Evolutionary conservation across 106 monocot genomes (phyloP).

Genomic region (Xerophyta viscosa): DNA sequence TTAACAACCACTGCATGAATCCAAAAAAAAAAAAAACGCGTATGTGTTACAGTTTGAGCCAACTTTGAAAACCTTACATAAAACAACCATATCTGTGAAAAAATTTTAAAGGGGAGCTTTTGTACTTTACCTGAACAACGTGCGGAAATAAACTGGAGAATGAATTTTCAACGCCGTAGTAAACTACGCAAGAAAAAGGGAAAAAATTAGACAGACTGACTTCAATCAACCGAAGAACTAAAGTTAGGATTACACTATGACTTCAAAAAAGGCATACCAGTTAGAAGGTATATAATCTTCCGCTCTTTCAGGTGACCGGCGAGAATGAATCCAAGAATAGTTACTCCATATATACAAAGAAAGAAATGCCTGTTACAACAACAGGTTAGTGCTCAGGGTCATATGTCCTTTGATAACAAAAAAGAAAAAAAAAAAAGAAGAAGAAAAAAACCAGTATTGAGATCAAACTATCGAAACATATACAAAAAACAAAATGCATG

Average conservation of each 20-base stretch:
- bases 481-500: no score
- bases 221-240: background rate
- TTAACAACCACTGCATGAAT: slow-evolving; percentile 69
- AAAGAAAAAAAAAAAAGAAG: no score
- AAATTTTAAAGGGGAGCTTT: no score
- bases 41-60: no score
- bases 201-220: background rate
- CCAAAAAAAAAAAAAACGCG: background rate
- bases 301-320: slow-evolving; percentile 69
- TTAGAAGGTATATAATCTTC: slow-evolving; percentile 76
- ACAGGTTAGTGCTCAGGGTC: no score
- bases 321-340: slow-evolving; percentile 63
- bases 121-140: slow-evolving; percentile 63
- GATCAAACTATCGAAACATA: no score
- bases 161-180: slow-evolving; percentile 79
- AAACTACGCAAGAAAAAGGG: slow-evolving; percentile 46
- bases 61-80: no score
- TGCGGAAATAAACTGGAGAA: slow-evolving; percentile 75
- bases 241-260: no score
- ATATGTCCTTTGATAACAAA: no score
- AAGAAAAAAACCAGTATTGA: no score
- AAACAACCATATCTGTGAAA: no score
- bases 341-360: slow-evolving; percentile 69
- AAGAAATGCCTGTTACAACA: slow-evolving; percentile 59
- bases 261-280: slow-evolving; percentile 68